Conservation (phyloP, 192 early-diverging fungal genomes). For the Dissophora globulifera region DNA sequence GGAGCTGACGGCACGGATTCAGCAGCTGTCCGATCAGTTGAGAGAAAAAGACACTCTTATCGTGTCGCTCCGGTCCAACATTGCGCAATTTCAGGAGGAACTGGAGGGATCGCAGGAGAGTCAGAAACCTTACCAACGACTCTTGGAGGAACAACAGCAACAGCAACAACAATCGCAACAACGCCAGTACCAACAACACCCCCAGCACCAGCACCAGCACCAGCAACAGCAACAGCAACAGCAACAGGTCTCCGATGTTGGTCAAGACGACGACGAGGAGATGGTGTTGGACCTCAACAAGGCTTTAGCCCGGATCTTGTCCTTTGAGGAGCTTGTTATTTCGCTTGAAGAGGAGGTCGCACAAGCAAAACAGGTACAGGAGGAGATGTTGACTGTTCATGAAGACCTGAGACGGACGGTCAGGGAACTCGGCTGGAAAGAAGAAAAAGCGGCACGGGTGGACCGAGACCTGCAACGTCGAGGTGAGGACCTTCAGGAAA, state of each 20-base stretch:
- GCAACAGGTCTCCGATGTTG: too few relatives aligned
- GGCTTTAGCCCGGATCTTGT: background rate
- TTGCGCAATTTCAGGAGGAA: background rate
- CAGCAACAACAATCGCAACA: too few relatives aligned
- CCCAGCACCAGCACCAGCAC: too few relatives aligned
- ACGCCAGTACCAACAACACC: too few relatives aligned
- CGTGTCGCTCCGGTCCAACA: background rate
- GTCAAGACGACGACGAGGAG: background rate
- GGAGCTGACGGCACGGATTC: conserved; percentile 1
- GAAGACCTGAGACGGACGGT: conserved; percentile 2
- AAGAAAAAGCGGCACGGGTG: conserved; percentile 8
- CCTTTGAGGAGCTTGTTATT: conserved; percentile 3
- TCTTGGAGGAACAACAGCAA: too few relatives aligned
- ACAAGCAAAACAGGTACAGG: background rate
- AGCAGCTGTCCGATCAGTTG: background rate
- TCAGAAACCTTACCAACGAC: too few relatives aligned
- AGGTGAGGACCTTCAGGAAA: background rate
- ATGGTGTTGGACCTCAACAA: background rate
- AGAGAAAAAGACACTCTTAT: background rate
- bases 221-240: too few relatives aligned
- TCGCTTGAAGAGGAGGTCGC: conserved; percentile 10
- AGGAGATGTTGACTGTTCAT: background rate
- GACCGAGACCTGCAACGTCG: conserved; percentile 24
- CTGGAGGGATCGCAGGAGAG: background rate
- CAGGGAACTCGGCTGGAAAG: background rate